A percentile compares a stretch with the other conserved stretches of the same genome.
phyloP scores from a whole-genome alignment of 768 basidiomycete genomes.

The Hygrophorus pudorinus region DNA sequence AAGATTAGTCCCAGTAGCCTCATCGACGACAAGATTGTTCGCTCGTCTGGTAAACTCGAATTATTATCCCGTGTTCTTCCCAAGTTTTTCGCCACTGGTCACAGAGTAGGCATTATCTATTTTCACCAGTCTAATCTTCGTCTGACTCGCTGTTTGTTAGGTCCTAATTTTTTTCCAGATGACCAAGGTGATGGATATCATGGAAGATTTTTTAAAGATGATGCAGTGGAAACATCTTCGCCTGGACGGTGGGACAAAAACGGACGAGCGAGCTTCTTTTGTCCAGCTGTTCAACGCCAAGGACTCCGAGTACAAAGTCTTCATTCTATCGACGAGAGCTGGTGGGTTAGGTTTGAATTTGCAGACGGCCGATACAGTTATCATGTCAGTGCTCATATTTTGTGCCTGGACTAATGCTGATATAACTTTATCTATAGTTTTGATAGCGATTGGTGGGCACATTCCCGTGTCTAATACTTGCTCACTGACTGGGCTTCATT shows the following conservation, averaged over 20 bases:
- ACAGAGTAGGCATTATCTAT: constrained; percentile 49
- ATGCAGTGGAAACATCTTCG: constrained; percentile 82
- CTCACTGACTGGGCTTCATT: constrained; percentile 11
- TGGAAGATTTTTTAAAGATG: constrained; percentile 90
- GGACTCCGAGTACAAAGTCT: constrained; percentile 79
- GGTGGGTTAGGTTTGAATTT: constrained; percentile 92
- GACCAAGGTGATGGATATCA: constrained; percentile 99
- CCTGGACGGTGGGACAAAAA: constrained; percentile 94
- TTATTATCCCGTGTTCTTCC: constrained; percentile 85
- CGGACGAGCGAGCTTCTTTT: constrained; percentile 84
- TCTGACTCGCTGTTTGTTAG: constrained; percentile 26
- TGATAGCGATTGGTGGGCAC: constrained; percentile 59
- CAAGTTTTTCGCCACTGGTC: constrained; percentile 87
- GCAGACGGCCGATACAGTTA: constrained; percentile 93
- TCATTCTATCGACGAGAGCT: constrained; percentile 89
- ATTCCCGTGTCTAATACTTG: background rate
- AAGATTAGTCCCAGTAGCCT: constrained; percentile 77
- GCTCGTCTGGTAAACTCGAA: constrained; percentile 91
- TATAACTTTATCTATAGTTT: constrained; percentile 34
- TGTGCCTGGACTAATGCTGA: constrained; percentile 6
- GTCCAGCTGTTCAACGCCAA: constrained; percentile 86
- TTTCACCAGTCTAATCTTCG: background rate
- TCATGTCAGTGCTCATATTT: constrained; percentile 54
- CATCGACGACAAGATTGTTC: constrained; percentile 77
- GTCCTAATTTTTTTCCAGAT: constrained; percentile 99